Conservation (phyloP, 768 basidiomycete species). For the Pleurotus cornucopiae region DNA sequence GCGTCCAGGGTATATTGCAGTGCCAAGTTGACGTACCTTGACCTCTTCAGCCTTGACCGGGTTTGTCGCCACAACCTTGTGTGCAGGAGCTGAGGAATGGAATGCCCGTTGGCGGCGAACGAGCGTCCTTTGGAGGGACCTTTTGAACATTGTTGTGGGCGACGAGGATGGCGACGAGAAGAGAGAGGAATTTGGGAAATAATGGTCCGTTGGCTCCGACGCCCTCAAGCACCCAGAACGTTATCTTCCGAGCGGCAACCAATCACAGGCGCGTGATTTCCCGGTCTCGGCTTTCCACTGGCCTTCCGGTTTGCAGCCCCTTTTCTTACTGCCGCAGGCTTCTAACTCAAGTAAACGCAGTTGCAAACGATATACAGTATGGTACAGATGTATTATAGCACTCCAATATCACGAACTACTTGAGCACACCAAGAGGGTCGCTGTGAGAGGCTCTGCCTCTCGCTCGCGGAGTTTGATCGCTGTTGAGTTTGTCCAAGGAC, state of each 20-base stretch:
- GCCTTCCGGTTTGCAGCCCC: constrained; percentile 16
- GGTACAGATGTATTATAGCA: background rate
- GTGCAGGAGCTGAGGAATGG: constrained; percentile 55
- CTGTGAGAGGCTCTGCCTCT: background rate
- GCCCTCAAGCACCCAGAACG: constrained; percentile 13
- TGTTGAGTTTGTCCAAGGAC: constrained; percentile 17
- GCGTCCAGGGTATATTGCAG: constrained; percentile 7
- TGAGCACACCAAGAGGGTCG: constrained; percentile 17
- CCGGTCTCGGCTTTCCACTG: constrained; percentile 13
- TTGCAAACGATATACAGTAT: background rate
- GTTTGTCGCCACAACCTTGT: constrained; percentile 63
- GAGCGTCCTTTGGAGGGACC: constrained; percentile 52
- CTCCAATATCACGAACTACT: background rate
- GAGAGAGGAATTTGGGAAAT: constrained; percentile 13
- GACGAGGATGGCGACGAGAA: constrained; percentile 17
- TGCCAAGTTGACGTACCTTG: constrained; percentile 42
- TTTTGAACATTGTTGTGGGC: constrained; percentile 56
- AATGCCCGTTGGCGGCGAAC: constrained; percentile 54
- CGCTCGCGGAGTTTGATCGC: constrained; percentile 24
- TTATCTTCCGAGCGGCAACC: constrained; percentile 28
- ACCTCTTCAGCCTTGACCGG: constrained; percentile 81
- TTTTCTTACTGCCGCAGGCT: constrained; percentile 1
- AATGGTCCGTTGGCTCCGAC: constrained; percentile 13
- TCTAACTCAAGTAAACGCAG: background rate
- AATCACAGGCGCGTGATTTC: constrained; percentile 40